These are phyloP conservation scores for Backusella tuberculispora DNA, from an alignment of 192 early-diverging fungal genomes.

Conservation along the genomic window DNA sequence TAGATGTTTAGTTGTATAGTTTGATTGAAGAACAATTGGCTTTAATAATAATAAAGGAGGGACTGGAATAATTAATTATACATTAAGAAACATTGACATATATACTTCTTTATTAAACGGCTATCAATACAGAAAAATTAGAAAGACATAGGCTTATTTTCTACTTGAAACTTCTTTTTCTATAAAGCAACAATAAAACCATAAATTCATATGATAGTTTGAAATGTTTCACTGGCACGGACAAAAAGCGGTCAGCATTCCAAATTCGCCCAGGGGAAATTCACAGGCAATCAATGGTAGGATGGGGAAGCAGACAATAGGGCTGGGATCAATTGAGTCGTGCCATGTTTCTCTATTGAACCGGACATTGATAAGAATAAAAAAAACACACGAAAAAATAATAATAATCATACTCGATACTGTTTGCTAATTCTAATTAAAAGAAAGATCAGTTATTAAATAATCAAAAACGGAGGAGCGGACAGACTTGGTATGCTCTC, in stretches of 20 bases:
- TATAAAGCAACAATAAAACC: conserved; percentile 9
- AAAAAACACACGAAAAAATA: too few relatives aligned
- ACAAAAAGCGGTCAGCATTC: not conserved
- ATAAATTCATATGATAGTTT: conserved; percentile 1
- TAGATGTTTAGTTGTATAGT: not conserved
- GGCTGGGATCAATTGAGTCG: not conserved
- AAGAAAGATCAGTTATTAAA: not conserved
- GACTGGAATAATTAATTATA: not conserved
- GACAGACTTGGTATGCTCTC: not conserved
- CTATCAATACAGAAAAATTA: not conserved
- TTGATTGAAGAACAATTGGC: not conserved
- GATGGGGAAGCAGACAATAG: conserved; percentile 5
- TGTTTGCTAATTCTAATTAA: not conserved
- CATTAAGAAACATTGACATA: not conserved
- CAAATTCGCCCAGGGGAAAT: not conserved
- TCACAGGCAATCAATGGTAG: not conserved
- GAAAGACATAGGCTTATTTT: not conserved
- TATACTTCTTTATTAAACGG: not conserved
- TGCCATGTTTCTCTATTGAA: conserved; percentile 6
- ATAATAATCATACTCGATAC: not conserved
- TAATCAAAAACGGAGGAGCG: not conserved
- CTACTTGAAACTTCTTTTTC: conserved; percentile 12
- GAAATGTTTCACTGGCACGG: not conserved
- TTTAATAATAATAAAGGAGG: not conserved
- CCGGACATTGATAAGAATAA: conserved; percentile 1